Conservation (phyloP, 768 basidiomycete species). For the Podaxis sp. region DNA sequence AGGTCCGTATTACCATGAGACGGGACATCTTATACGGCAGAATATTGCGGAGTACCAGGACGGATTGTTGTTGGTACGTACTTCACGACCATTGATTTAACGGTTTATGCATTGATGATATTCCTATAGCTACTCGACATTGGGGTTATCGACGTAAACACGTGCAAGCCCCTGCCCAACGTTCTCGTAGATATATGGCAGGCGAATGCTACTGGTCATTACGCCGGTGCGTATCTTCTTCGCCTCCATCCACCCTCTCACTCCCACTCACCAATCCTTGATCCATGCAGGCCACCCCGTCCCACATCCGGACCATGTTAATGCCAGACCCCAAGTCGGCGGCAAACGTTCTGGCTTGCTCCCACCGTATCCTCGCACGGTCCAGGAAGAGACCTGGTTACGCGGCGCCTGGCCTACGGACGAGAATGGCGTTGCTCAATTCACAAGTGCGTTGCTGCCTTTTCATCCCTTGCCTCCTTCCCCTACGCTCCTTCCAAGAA, state of each 20-base stretch:
- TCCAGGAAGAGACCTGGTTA: slow-evolving; percentile 44
- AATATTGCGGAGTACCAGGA: slow-evolving; percentile 56
- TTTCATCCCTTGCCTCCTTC: not conserved
- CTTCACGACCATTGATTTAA: not conserved
- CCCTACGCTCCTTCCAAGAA: not conserved
- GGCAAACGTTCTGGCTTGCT: slow-evolving; percentile 45
- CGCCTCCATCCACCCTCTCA: not conserved
- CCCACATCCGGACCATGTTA: slow-evolving; percentile 40
- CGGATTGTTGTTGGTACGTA: slow-evolving; percentile 45
- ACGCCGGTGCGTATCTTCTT: slow-evolving; percentile 38
- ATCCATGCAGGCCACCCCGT: slow-evolving; percentile 41
- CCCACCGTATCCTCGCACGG: slow-evolving; percentile 44
- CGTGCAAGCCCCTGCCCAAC: slow-evolving; percentile 53
- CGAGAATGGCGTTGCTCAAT: slow-evolving; percentile 51
- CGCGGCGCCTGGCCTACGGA: slow-evolving; percentile 57
- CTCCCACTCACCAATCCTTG: not conserved
- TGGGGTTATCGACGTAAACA: slow-evolving; percentile 58
- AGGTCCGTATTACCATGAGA: slow-evolving; percentile 53
- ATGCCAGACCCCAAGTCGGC: slow-evolving; percentile 46
- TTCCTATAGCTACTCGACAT: slow-evolving; percentile 46
- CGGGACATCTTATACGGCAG: slow-evolving; percentile 50
- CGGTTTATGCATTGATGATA: not conserved
- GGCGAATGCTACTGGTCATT: slow-evolving; percentile 55
- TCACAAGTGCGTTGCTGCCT: slow-evolving; percentile 40
- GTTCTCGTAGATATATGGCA: slow-evolving; percentile 63